Conservation (phyloP, 2,329 filamentous ascomycete species). For the Fusarium graminum region DNA sequence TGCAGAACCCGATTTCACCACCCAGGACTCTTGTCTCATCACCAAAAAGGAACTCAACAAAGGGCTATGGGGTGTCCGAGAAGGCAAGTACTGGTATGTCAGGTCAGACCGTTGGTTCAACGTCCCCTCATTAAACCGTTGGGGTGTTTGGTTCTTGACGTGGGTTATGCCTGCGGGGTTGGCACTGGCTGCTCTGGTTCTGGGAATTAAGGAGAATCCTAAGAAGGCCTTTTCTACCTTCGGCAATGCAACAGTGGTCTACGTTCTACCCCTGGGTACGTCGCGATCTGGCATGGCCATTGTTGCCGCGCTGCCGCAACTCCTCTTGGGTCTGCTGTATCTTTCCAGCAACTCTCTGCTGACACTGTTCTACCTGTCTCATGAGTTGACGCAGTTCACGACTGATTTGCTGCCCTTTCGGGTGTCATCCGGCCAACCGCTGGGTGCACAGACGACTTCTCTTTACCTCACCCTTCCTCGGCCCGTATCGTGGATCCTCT, state of each 20-base stretch:
- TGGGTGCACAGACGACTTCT: slow-evolving; percentile 61
- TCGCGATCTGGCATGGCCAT: slow-evolving; percentile 52
- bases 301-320: slow-evolving; percentile 62
- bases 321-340: slow-evolving; percentile 63
- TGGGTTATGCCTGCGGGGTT: slow-evolving; percentile 58
- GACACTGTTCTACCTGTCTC: slow-evolving; percentile 62
- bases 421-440: slow-evolving; percentile 60
- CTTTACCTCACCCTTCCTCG: slow-evolving; percentile 65
- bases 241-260: slow-evolving; percentile 55
- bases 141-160: slow-evolving; percentile 56
- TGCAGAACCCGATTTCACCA: slow-evolving; percentile 59
- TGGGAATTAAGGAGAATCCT: slow-evolving; percentile 51
- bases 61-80: slow-evolving; percentile 59
- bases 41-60: slow-evolving; percentile 60
- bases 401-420: slow-evolving; percentile 55
- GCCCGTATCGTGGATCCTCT: slow-evolving; percentile 60
- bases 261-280: slow-evolving; percentile 47
- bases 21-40: slow-evolving; percentile 60
- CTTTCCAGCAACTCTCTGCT: slow-evolving; percentile 62
- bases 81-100: slow-evolving; percentile 60
- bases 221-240: slow-evolving; percentile 55
- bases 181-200: slow-evolving; percentile 56
- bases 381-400: slow-evolving; percentile 63
- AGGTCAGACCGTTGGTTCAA: slow-evolving; percentile 61
- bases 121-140: slow-evolving; percentile 58